Base-by-base conservation (phyloP, 169 alveolate species). In the Plasmodium vinckei region DNA sequence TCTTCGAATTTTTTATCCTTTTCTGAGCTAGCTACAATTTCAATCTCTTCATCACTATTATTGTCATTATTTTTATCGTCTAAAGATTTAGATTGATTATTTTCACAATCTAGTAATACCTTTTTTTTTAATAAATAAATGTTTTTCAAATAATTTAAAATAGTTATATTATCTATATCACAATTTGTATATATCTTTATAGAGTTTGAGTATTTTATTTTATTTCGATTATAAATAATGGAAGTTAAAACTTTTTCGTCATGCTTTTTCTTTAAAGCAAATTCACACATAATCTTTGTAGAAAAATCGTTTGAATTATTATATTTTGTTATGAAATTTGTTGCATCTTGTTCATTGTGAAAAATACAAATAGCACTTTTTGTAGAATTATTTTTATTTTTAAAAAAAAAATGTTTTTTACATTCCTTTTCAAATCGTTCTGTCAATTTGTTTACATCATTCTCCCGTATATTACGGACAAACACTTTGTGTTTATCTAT, bases 401-500 rank as follows among this genome's bases (percentile, higher is more conserved):
- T 39, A 70, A 86, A 86, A 72, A 86, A 71, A 73, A 86, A 86
- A 86, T 49, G 49, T 27, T 70, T 70, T 9, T 42, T 59, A 47
- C 91, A 86, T 7, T 69, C 19, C 10, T 71, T 65, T 65, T 65
- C 84, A 25, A 86, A 86, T 27, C 60, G 60, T 70, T 86, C 57
- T 13, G 51, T 65, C 53, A 70, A 15, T 12, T 39, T 5, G 15
- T 39, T 54, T 15, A 60, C 69, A 19, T 86, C 91, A 33, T 44
- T 71, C 69, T 61, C 91, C 5, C 53, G 25, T 17, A 86, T 86
- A n/a, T 71, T 71, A 2, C 75, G 54, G 13, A 86, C 91, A 65
- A 86, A 86, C 9, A 86, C 91, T 70, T 86, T 86, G 68, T 86
- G 86, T 33, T 63, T 59, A 21, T 86, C 87, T 3, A 82, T 9